Evolutionary conservation across 495 filamentous ascomycete species (phyloP), one percentile per base, ranked within the genome.

Genomic region (Mytilinidion resinicola): DNA sequence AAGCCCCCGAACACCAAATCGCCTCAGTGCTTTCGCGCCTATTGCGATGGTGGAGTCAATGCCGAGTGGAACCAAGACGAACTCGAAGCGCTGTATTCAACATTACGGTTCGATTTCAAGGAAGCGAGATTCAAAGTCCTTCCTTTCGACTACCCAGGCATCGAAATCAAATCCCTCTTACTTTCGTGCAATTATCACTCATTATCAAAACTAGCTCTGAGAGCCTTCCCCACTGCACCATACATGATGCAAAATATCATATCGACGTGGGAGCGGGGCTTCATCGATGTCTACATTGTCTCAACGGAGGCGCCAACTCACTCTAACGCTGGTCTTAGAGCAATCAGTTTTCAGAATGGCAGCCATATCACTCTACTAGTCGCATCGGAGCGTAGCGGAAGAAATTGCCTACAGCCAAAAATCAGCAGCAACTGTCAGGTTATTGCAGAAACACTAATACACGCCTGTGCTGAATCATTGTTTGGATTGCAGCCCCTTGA

Each of bases 371-470:
- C 68, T 34, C 61, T 82, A 42, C 65, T 72, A 14, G 68, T 82
- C n/a, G 68, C 73, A 34, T 69, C 78, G 11, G 72, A 72, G 48
- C 70, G 72, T 15, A 69, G 69, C 14, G 44, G 51, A 36, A 37
- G 55, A 14, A 44, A 70, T 1, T 54, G 72, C 33, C 66, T 74
- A 44, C 63, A 68, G 11, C 66, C 77, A 37, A 76, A 78, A 58
- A 68, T 79, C 33, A 72, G 68, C 36, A 72, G 72, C 17, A 79
- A 78, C 55, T 77, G 74, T 54, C 71, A 70, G 33, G 68, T 76
- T 19, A 78, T 82, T 52, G 80, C 80, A 0, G 80, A 84, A 62
- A 77, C 76, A 17, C 56, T 84, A n/a, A 57, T 82, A 0, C 81
- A 82, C 54, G 76, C 78, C 12, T 76, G 78, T 46, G 73, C 73